These are phyloP conservation scores for Rhodocollybia butyracea DNA, from an alignment of 768 basidiomycete species.

Conservation along the genomic window DNA sequence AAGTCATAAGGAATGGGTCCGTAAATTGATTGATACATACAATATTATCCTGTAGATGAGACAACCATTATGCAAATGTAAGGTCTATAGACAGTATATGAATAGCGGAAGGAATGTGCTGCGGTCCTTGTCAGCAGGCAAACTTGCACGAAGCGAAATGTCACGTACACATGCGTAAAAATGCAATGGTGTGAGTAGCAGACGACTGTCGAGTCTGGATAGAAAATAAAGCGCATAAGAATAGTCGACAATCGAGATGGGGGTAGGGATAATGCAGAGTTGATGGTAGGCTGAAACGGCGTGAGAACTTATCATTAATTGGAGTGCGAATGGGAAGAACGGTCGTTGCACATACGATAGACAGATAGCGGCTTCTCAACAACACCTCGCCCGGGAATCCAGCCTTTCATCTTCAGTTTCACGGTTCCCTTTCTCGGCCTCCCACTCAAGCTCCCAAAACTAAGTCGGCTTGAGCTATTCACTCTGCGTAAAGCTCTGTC, in stretches of 20 bases:
- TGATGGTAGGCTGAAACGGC: background rate
- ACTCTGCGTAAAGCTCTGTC: slow-evolving; percentile 90
- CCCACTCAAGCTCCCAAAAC: slow-evolving; percentile 80
- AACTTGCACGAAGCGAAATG: slow-evolving; percentile 8
- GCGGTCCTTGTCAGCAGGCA: slow-evolving; percentile 7
- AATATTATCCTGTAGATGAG: slow-evolving; percentile 33
- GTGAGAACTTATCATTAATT: background rate
- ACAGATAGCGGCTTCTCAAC: slow-evolving; percentile 45
- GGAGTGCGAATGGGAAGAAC: background rate
- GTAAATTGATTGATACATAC: slow-evolving; percentile 20
- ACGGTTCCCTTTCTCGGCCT: slow-evolving; percentile 57
- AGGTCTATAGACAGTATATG: slow-evolving; percentile 9
- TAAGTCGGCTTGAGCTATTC: slow-evolving; percentile 85
- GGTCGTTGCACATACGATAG: background rate
- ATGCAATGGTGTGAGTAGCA: slow-evolving; percentile 30
- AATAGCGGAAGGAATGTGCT: slow-evolving; percentile 12
- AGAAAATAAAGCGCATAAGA: slow-evolving; percentile 8
- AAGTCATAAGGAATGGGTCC: background rate
- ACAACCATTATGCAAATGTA: slow-evolving; percentile 24
- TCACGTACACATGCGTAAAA: slow-evolving; percentile 21
- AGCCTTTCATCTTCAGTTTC: slow-evolving; percentile 56
- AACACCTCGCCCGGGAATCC: slow-evolving; percentile 69
- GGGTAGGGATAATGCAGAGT: background rate
- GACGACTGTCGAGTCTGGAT: slow-evolving; percentile 35
- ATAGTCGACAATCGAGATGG: slow-evolving; percentile 1